Conservation (phyloP, 768 basidiomycete genomes). For the Trametopsis cervina region DNA sequence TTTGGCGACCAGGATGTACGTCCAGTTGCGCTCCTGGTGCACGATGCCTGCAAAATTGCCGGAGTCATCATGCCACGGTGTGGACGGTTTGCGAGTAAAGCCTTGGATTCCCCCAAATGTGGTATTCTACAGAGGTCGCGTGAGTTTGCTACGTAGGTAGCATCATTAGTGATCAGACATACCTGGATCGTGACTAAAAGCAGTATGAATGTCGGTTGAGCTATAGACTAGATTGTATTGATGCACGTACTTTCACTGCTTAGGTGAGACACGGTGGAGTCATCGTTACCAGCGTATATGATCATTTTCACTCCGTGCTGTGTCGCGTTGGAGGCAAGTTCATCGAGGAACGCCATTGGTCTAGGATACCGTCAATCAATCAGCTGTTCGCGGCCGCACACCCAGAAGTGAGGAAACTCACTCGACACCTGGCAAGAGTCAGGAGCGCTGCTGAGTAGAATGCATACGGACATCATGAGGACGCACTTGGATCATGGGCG, state of each 20-base stretch:
- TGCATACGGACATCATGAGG: too few species aligned
- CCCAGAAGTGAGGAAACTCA: too few species aligned
- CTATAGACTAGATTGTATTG: conserved; percentile 18
- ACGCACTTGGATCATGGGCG: conserved; percentile 14
- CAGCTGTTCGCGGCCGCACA: background rate
- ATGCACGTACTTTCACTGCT: conserved; percentile 50
- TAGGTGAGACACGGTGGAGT: conserved; percentile 53
- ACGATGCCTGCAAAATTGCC: conserved; percentile 61
- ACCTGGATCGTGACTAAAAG: background rate
- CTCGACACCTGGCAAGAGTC: background rate
- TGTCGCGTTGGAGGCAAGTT: conserved; percentile 57
- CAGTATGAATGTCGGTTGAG: too few species aligned
- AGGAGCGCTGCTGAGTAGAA: background rate
- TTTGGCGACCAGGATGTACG: conserved; percentile 31
- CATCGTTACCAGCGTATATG: conserved; percentile 65
- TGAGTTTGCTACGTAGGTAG: too few species aligned
- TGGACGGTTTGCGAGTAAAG: conserved; percentile 60
- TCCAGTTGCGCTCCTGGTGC: conserved; percentile 62
- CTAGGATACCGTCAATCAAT: conserved; percentile 25
- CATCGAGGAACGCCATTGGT: conserved; percentile 55
- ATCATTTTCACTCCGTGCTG: conserved; percentile 43
- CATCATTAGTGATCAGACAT: conserved; percentile 14
- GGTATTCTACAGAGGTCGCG: conserved; percentile 52
- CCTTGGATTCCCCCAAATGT: conserved; percentile 74
- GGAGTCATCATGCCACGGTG: conserved; percentile 56